These are phyloP conservation scores for Dendrobium catenatum DNA, from an alignment of 106 monocot species.

Conservation along the genomic window DNA sequence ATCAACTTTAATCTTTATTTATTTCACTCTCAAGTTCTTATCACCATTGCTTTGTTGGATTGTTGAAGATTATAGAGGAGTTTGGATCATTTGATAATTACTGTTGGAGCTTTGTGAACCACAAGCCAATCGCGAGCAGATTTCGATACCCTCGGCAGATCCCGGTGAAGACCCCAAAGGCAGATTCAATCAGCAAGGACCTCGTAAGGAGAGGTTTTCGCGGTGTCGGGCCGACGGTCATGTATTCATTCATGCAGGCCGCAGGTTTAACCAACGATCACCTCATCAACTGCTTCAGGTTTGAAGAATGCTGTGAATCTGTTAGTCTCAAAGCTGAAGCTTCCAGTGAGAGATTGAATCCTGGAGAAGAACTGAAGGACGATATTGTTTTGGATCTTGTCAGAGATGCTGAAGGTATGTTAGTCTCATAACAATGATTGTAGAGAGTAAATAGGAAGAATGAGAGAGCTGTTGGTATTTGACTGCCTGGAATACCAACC, in stretches of 20 bases:
- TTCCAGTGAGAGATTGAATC: not conserved
- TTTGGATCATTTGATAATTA: constrained; percentile 69
- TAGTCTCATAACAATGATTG: not conserved
- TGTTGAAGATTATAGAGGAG: constrained; percentile 39
- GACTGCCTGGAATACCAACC: not conserved
- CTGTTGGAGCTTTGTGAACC: constrained; percentile 57
- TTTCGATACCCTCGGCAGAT: constrained; percentile 48
- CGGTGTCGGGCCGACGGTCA: constrained; percentile 45
- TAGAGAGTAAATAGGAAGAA: not conserved
- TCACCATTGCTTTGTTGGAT: not conserved
- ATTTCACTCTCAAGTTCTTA: not conserved
- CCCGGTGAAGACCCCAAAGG: constrained; percentile 55
- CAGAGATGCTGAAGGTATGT: not conserved
- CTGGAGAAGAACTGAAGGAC: not conserved
- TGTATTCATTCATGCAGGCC: constrained; percentile 78
- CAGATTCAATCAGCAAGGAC: constrained; percentile 64
- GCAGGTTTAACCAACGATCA: constrained; percentile 55
- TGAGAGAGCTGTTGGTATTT: not conserved
- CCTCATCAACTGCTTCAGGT: constrained; percentile 40
- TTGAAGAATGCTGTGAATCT: constrained; percentile 1
- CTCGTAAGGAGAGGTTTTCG: constrained; percentile 53
- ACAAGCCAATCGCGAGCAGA: constrained; percentile 36
- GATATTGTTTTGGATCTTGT: not conserved
- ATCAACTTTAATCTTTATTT: not conserved
- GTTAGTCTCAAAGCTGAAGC: not conserved